Evolutionary conservation across 345 rosid genomes (phyloP), one percentile per base, ranked within the genome.

Genomic region (Sonneratia alba): DNA sequence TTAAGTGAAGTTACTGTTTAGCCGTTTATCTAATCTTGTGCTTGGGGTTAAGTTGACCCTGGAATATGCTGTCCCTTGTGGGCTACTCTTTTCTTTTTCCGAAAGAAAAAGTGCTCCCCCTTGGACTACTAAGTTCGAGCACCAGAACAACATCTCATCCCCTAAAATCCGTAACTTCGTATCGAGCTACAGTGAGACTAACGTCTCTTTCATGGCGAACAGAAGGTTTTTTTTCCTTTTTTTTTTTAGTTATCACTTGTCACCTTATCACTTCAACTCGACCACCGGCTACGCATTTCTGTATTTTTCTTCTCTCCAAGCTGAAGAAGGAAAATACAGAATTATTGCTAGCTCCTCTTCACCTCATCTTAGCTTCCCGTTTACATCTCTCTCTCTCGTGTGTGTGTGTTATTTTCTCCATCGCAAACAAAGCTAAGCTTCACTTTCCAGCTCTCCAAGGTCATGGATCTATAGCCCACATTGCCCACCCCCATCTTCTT

Each of bases 371-470:
- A 38, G 77, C 73, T 65, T 38, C 65, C 36, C 55, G 12, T 66
- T 32, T 12, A 45, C 49, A 5, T 34, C 2, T 67, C 73, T 69
- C 57, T 22, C 36, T 63, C 62, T 72, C 43, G 64, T 77, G 77
- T 79, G 68, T 76, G 73, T 70, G 37, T 78, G 83, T 42, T 42
- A 83, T 87, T 87, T 86, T 93, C 96, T 90, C 93, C 95, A 85
- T 89, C 88, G 91, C 88, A 86, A 83, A 89, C 90, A 76, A 87
- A 89, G 92, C 90, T 83, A 27, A 62, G 37, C 66, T 89, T 79
- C 89, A 82, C 87, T 83, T 85, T 84, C 86, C 87, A 81, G 82
- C 90, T 81, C 79, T 38, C 70, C 53, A 63, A 81, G 82, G 80
- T 36, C 67, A 74, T 66, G 70, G 67, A 59, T 42, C 76, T 38